Evolutionary conservation across 176 grass and related monocot species (phyloP), one percentile per base, ranked within the genome.

Genomic region (Oryza coarctata): DNA sequence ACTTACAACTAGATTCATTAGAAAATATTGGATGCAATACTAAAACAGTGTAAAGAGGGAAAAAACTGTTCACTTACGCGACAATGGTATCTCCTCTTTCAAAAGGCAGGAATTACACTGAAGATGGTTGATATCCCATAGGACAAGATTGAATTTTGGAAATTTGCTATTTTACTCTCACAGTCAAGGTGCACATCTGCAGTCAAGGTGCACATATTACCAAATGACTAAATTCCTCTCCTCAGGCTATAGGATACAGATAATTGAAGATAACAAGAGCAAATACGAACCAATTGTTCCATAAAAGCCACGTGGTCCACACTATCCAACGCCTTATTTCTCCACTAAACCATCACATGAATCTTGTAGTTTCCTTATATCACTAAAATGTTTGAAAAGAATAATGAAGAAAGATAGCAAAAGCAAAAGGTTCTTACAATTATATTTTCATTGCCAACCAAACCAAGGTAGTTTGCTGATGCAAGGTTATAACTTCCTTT

Each of bases 291-390:
- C 89, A 71, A 87, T 87, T 45, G 89, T 85, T 70, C 85, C 85
- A 77, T 91, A 91, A 84, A 91, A 91, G 50, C 89, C 76, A 44
- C 81, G 85, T 52, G 89, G 89, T 28, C 89, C 89, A 8, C 89
- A 91, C 44, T 85, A 91, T 81, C 89, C 89, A 71, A 87, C 89
- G 77, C 89, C 89, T 71, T 91, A 91, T 78, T 91, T 91, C 81
- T 91, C 89, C 11, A 91, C 61, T 64, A 85, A 82, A 71, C 63
- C 82, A 76, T 87, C 47, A 63, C 89, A 87, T 2, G 85, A 81
- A 66, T 79, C 85, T 85, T 91, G 80, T 50, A 76, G 20, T 73
- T 78, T 30, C 36, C 38, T 33, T 28, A 44, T 28, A 45, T 80
- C 74, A 44, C 7, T 34, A 38, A 71, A n/a, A 18, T 65, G 65